A percentile compares a stretch with the other conserved stretches of the same genome.
phyloP scores from a whole-genome alignment of 192 early-diverging fungal genomes.

The Dimargaris cristalligena region DNA sequence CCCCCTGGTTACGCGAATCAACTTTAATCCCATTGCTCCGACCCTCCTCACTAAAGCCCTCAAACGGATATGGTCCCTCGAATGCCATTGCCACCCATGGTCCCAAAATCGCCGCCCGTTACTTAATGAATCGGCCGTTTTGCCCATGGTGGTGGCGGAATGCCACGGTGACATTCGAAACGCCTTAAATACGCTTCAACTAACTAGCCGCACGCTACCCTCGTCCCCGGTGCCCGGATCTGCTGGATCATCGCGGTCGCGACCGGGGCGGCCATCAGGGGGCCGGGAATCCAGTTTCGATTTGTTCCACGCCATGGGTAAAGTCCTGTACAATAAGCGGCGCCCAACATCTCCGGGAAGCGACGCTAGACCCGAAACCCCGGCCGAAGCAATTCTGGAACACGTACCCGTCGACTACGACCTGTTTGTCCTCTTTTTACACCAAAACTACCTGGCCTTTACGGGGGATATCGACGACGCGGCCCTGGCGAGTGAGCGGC shows the following conservation, averaged over 20 bases:
- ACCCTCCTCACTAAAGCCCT: constrained; percentile 43
- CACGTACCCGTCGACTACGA: constrained; percentile 33
- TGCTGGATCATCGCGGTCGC: background rate
- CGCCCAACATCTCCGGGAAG: constrained; percentile 10
- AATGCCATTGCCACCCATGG: constrained; percentile 9
- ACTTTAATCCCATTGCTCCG: constrained; percentile 44
- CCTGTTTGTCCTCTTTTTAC: constrained; percentile 34
- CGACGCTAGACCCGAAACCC: background rate
- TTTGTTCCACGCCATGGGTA: constrained; percentile 45
- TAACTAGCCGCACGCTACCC: constrained; percentile 9
- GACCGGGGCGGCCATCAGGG: background rate
- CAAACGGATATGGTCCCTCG: constrained; percentile 19
- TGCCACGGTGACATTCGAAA: constrained; percentile 39
- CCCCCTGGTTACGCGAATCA: constrained; percentile 19
- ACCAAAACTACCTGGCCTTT: constrained; percentile 38
- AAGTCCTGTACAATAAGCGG: constrained; percentile 41
- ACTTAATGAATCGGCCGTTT: constrained; percentile 1
- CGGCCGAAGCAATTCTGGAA: constrained; percentile 26
- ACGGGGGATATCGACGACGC: constrained; percentile 29
- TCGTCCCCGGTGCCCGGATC: background rate
- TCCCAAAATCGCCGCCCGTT: background rate
- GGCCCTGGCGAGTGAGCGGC: constrained; percentile 23
- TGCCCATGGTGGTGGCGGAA: constrained; percentile 26
- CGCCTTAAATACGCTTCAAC: constrained; percentile 39
- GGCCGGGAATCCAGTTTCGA: constrained; percentile 18